phyloP scores from a whole-genome alignment of 176 grass and related monocot genomes.

The Eleusine coracana region DNA sequence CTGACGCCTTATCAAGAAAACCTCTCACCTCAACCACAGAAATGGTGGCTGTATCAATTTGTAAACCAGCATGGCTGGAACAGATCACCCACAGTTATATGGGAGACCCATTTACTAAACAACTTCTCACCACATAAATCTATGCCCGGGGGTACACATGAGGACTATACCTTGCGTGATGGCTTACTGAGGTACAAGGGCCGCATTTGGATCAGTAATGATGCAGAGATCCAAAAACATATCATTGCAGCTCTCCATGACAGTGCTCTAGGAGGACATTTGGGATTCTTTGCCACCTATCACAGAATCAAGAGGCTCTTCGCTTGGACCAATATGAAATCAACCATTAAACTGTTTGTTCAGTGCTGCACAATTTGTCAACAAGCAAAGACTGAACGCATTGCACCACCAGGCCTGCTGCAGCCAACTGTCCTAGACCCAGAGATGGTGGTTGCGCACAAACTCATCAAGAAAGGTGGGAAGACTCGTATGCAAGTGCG shows the following conservation, averaged over 20 bases:
- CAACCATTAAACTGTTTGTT: accelerated
- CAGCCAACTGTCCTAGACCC: too few species aligned
- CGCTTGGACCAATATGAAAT: background rate
- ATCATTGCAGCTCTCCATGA: background rate
- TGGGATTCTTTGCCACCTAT: background rate
- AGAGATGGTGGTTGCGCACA: too few species aligned
- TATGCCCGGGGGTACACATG: too few species aligned
- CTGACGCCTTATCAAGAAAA: background rate
- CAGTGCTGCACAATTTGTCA: background rate
- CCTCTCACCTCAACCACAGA: too few species aligned
- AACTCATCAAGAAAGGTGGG: too few species aligned
- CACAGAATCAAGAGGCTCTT: background rate
- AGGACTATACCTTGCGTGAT: accelerated
- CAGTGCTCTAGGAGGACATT: background rate
- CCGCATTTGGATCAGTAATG: background rate
- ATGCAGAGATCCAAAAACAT: accelerated
- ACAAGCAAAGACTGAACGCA: background rate
- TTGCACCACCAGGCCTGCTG: accelerated
- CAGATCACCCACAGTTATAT: accelerated
- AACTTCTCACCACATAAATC: background rate
- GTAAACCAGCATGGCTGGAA: background rate
- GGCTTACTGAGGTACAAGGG: background rate
- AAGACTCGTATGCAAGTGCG: too few species aligned
- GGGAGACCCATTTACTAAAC: accelerated
- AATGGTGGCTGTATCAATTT: accelerated